These are phyloP conservation scores for Mycena vulgaris DNA, from an alignment of 768 basidiomycete species.

Conservation along the genomic window DNA sequence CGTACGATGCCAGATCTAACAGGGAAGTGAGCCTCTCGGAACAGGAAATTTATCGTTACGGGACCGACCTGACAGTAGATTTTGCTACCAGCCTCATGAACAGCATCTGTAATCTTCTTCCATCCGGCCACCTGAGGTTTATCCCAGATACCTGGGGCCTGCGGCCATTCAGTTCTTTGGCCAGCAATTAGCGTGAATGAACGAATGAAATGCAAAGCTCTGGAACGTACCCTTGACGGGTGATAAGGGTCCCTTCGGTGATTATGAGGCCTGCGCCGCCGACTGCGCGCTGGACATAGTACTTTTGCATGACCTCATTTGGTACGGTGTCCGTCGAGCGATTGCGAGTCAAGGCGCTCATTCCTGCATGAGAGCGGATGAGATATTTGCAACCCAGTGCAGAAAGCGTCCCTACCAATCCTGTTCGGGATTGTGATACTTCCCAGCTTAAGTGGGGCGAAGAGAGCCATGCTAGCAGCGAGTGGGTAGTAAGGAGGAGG, in stretches of 20 bases:
- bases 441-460: conserved; percentile 29
- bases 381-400: background rate
- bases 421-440: conserved; percentile 24
- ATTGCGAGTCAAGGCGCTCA: conserved; percentile 60
- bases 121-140: conserved; percentile 61
- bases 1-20: conserved; percentile 52
- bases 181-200: background rate
- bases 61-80: conserved; percentile 60
- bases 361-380: conserved; percentile 12
- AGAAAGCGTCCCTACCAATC: conserved; percentile 10
- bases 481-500: too few species aligned
- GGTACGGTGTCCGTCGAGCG: conserved; percentile 56
- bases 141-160: conserved; percentile 61
- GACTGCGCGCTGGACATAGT: conserved; percentile 58
- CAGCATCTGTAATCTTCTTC: conserved; percentile 62
- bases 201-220: background rate
- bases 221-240: conserved; percentile 57
- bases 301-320: conserved; percentile 55
- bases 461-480: conserved; percentile 12
- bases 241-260: conserved; percentile 57
- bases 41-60: background rate
- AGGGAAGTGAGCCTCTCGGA: conserved; percentile 30
- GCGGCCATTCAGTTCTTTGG: conserved; percentile 42
- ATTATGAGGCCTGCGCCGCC: conserved; percentile 57
- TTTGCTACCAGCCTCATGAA: conserved; percentile 60